These are phyloP conservation scores for Cynanchum wilfordii DNA, from an alignment of 257 asterid genomes.

Conservation along the genomic window DNA sequence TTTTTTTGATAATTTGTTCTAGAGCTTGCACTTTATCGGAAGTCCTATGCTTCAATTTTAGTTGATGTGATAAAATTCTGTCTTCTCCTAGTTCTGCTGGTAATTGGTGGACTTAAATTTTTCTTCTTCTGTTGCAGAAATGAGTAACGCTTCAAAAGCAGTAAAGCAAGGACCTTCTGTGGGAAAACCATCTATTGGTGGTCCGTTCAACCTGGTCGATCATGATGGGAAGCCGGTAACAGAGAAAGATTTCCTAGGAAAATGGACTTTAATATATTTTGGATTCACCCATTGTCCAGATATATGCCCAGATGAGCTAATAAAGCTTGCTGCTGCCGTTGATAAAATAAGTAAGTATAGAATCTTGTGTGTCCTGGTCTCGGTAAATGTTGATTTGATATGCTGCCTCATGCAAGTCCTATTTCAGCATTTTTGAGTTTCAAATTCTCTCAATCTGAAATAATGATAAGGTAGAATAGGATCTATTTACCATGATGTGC, in stretches of 20 bases:
- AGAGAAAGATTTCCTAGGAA: slow-evolving; percentile 73
- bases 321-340: slow-evolving; percentile 74
- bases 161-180: slow-evolving; percentile 76
- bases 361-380: background rate
- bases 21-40: background rate
- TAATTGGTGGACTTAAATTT: background rate
- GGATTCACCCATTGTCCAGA: slow-evolving; percentile 98
- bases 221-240: slow-evolving; percentile 79
- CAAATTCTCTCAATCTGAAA: background rate
- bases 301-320: slow-evolving; percentile 95
- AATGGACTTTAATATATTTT: slow-evolving; percentile 78
- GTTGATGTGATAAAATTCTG: background rate
- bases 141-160: slow-evolving; percentile 51
- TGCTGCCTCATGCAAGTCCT: background rate
- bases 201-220: slow-evolving; percentile 83
- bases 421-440: background rate
- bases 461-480: background rate
- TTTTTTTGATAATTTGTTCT: background rate
- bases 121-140: slow-evolving; percentile 37
- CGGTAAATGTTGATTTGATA: background rate
- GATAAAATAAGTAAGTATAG: slow-evolving; percentile 74
- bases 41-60: background rate
- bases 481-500: background rate
- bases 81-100: background rate
- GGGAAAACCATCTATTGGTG: slow-evolving; percentile 90